A percentile compares a stretch with the other conserved stretches of the same genome.
Conservation (phyloP, 2,329 filamentous ascomycete genomes). For the Cordyceps pruinosa region DNA sequence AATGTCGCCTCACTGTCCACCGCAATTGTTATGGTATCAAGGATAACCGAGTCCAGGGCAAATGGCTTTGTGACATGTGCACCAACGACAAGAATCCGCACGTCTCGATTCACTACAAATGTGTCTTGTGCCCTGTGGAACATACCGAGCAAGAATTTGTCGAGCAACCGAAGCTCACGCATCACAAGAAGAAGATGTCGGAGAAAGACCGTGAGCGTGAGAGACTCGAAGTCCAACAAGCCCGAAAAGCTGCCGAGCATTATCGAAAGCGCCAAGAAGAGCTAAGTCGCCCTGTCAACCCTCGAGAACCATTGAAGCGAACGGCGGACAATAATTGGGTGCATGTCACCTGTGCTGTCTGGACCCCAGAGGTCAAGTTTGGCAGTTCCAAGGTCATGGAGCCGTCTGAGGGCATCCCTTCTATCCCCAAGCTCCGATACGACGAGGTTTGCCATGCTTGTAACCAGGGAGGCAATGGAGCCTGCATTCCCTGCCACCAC, state of each 20-base stretch:
- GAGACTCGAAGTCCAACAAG: slow-evolving; percentile 74
- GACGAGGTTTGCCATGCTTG: slow-evolving; percentile 79
- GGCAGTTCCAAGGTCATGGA: slow-evolving; percentile 75
- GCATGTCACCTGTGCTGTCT: slow-evolving; percentile 87
- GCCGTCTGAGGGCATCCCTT: slow-evolving; percentile 82
- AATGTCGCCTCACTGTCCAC: slow-evolving; percentile 89
- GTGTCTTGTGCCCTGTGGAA: slow-evolving; percentile 81
- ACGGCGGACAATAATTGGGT: slow-evolving; percentile 98
- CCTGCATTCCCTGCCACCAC: slow-evolving; percentile 75
- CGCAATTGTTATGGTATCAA: slow-evolving; percentile 84
- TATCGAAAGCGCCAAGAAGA: slow-evolving; percentile 80
- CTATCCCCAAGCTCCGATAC: slow-evolving; percentile 66
- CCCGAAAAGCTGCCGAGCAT: slow-evolving; percentile 69
- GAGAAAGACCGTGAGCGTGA: slow-evolving; percentile 90
- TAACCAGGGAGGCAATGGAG: slow-evolving; percentile 59
- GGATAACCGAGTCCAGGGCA: slow-evolving; percentile 60
- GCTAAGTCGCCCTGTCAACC: slow-evolving; percentile 72
- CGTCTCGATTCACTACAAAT: slow-evolving; percentile 91
- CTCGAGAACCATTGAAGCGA: slow-evolving; percentile 84
- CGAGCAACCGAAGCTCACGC: slow-evolving; percentile 51
- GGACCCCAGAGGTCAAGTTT: slow-evolving; percentile 89
- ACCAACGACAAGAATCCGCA: slow-evolving; percentile 86
- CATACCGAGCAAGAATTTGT: slow-evolving; percentile 76
- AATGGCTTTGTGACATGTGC: slow-evolving; percentile 97
- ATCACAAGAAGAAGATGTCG: slow-evolving; percentile 74